phyloP scores from a whole-genome alignment of 225 moss, liverwort and hornwort genomes.

The Lunularia cruciata region DNA sequence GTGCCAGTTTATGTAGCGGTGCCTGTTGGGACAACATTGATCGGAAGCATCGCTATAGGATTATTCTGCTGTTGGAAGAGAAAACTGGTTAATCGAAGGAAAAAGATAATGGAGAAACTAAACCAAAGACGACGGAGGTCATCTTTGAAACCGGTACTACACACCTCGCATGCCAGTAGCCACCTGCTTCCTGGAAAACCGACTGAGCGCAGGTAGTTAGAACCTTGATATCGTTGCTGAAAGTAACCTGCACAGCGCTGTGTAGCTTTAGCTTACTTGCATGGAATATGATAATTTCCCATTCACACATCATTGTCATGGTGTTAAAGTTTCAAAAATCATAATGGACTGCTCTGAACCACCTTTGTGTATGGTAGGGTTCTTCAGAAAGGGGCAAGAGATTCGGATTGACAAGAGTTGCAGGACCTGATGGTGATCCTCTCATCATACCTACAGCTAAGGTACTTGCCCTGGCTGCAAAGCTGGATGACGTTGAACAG shows the following conservation, averaged over 20 bases:
- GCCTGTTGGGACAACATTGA: conserved; percentile 12
- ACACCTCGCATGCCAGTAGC: not conserved
- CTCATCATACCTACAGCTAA: conserved; percentile 18
- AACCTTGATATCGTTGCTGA: not conserved
- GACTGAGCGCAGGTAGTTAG: not conserved
- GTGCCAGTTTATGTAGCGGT: conserved; percentile 31
- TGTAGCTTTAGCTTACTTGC: not conserved
- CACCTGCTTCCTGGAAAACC: not conserved
- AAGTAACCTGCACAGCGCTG: too few relatives aligned
- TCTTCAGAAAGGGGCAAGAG: conserved; percentile 16
- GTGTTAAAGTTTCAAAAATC: too few relatives aligned
- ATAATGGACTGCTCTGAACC: not conserved
- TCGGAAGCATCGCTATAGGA: conserved; percentile 19
- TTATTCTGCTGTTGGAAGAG: conserved; percentile 29
- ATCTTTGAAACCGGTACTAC: conserved; percentile 39
- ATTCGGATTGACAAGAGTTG: conserved; percentile 29
- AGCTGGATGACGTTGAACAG: conserved; percentile 30
- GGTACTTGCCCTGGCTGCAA: conserved; percentile 23
- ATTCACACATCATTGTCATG: too few relatives aligned
- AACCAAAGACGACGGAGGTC: conserved; percentile 15
- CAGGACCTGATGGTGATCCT: conserved; percentile 24
- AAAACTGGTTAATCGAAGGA: conserved; percentile 19
- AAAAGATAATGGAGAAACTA: conserved; percentile 24
- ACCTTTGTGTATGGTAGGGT: conserved; percentile 20
- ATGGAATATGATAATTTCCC: not conserved